Evolutionary conservation across 441 rosid species (phyloP).

Genomic region (Dalechampia spathulata): DNA sequence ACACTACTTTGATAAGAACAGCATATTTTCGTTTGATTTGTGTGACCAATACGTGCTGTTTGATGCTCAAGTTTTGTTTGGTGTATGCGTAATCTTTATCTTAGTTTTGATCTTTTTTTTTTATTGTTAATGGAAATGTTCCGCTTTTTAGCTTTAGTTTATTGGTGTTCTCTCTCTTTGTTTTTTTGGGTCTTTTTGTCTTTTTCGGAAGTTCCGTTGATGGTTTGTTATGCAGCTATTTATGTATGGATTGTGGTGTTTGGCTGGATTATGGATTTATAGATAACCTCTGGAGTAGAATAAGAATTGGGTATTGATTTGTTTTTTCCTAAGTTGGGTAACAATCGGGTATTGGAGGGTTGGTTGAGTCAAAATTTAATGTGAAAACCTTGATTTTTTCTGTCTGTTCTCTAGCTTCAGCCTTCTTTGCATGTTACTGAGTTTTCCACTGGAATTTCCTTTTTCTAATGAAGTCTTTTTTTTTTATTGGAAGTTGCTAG

Average conservation of each 20-base stretch:
- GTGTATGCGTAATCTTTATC: background rate
- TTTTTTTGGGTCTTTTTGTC: background rate
- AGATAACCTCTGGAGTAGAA: background rate
- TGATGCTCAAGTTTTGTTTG: background rate
- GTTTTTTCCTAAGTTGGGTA: too few relatives aligned
- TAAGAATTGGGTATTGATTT: background rate
- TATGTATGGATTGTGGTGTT: background rate
- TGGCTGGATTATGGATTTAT: background rate
- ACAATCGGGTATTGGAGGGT: too few relatives aligned
- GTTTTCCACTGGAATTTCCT: too few relatives aligned
- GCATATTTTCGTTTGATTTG: background rate
- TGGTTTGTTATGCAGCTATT: background rate
- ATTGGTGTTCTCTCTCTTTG: too few relatives aligned
- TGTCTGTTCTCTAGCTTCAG: too few relatives aligned
- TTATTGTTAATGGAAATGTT: constrained; percentile 1
- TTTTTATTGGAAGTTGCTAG: too few relatives aligned
- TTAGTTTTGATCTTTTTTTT: too few relatives aligned
- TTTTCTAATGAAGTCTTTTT: too few relatives aligned
- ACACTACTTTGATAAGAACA: background rate
- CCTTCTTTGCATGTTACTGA: too few relatives aligned
- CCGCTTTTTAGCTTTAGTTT: background rate
- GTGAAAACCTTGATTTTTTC: too few relatives aligned
- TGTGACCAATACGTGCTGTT: background rate
- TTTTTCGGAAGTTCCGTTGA: background rate
- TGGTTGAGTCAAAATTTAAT: too few relatives aligned